These are phyloP conservation scores for Fusarium stilboides DNA, from an alignment of 2,329 filamentous ascomycete species.

Conservation along the genomic window DNA sequence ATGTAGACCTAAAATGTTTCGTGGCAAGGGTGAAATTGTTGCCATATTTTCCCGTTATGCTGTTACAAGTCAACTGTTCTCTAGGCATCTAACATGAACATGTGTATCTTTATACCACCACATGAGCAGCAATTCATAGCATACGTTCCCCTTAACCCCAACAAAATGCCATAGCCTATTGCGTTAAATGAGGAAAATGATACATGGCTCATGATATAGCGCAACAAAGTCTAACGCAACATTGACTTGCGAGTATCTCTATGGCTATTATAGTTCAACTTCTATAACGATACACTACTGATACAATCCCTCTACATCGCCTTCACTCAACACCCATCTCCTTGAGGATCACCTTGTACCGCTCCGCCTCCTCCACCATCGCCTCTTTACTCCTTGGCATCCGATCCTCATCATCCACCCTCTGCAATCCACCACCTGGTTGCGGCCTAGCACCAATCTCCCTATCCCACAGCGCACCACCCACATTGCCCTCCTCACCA, in stretches of 20 bases:
- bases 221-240: neutral
- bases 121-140: neutral
- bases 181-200: neutral
- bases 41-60: no score
- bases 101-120: no score
- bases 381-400: constrained; percentile 77
- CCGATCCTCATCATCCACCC: constrained; percentile 80
- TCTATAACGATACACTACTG: constrained; percentile 6
- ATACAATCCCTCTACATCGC: neutral
- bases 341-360: constrained; percentile 69
- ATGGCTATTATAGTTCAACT: neutral
- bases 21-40: no score
- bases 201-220: neutral
- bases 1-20: neutral
- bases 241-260: neutral
- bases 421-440: constrained; percentile 73
- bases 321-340: constrained; percentile 57
- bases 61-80: no score
- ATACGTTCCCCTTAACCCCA: neutral
- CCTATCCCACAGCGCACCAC: constrained; percentile 75
- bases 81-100: no score
- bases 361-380: constrained; percentile 84
- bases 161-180: neutral
- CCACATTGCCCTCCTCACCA: constrained; percentile 86
- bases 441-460: constrained; percentile 59